Base-by-base conservation (phyloP, 2,329 filamentous ascomycete species). In the Colletotrichum somersetense region DNA sequence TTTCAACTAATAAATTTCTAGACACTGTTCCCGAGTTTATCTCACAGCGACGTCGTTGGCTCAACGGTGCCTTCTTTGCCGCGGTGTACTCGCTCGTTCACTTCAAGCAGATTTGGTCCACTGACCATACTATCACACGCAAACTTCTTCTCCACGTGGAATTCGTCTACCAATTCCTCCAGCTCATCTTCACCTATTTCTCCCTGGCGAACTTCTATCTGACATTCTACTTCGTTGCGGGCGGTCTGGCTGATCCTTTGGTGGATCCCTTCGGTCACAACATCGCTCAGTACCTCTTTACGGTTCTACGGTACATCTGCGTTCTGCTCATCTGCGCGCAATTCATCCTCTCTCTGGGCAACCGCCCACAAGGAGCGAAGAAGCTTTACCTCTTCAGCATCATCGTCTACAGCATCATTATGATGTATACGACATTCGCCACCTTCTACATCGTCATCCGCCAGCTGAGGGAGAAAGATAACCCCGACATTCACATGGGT, bases 161-260 rank as follows among this genome's bases (percentile, higher is more conserved):
- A 81, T 98, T 98, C 79, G 82, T 97, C 76, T 99, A 99, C 82
- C 96, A 99, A 81, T 92, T 97, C 80, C 88, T 98, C 76, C 93
- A 95, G 79, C 89, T 99, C 18, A 82, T 97, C 73, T 99, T 99
- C 85, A 99, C 96, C 57, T 99, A 94, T 85, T 98, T 99, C 85
- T 97, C 96, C 14, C 90, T 99, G 52, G 95, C 96, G 81, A 99
- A 99, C 86, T 99, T 98, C 87, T 99, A 98, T 82, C 91, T 99
- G 64, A 97, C 95, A 70, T 99, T 99, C 84, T 99, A 95, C 88
- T 99, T 99, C 85, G 92, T 99, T 75, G 95, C 95, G 30, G 96
- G 96, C 55, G 97, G 95, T 52, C 88, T 99, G 20, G 89, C 93
- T 0, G 94, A 98, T 77, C 85, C 89, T 0, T 85, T 85, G 35